phyloP scores from a whole-genome alignment of 2,329 filamentous ascomycete species.

The Colletotrichum caudatum region DNA sequence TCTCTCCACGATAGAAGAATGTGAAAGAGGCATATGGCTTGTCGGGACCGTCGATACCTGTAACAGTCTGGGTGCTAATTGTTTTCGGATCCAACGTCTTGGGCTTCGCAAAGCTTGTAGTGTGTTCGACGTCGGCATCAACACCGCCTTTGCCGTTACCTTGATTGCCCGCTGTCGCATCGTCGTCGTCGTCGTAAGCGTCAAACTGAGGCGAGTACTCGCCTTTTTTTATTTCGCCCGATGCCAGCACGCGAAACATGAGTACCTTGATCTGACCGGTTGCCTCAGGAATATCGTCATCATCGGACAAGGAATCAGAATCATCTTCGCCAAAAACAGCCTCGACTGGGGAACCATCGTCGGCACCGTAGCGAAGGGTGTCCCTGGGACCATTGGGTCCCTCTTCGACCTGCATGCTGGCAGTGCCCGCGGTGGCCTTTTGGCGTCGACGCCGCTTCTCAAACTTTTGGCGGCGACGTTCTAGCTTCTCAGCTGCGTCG shows the following conservation, averaged over 20 bases:
- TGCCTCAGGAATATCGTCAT: slow-evolving; percentile 92
- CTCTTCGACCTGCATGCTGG: slow-evolving; percentile 54
- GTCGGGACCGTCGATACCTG: slow-evolving; percentile 94
- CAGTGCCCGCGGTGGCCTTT: slow-evolving; percentile 59
- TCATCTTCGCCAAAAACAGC: slow-evolving; percentile 76
- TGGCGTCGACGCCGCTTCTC: slow-evolving; percentile 75
- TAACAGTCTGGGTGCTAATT: slow-evolving; percentile 99
- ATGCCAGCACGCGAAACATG: slow-evolving; percentile 93
- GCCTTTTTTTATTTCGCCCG: slow-evolving; percentile 96
- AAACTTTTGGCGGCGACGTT: slow-evolving; percentile 87
- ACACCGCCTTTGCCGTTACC: slow-evolving; percentile 69
- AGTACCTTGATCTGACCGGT: slow-evolving; percentile 98
- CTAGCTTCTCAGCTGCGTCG: slow-evolving; percentile 88
- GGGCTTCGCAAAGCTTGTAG: slow-evolving; percentile 96
- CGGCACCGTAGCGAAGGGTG: slow-evolving; percentile 84
- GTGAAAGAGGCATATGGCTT: slow-evolving; percentile 98
- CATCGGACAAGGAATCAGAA: slow-evolving; percentile 78
- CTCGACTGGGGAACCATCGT: slow-evolving; percentile 81
- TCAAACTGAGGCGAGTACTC: slow-evolving; percentile 99
- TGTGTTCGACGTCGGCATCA: slow-evolving; percentile 92
- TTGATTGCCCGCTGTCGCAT: slow-evolving; percentile 63
- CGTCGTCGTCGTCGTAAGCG: slow-evolving; percentile 93
- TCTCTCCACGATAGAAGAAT: slow-evolving; percentile 95
- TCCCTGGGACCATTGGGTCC: slow-evolving; percentile 60
- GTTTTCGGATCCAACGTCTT: slow-evolving; percentile 96